Base-by-base conservation (phyloP, 1,139 yeast genomes). In the Nakaseomyces nivariensis region DNA sequence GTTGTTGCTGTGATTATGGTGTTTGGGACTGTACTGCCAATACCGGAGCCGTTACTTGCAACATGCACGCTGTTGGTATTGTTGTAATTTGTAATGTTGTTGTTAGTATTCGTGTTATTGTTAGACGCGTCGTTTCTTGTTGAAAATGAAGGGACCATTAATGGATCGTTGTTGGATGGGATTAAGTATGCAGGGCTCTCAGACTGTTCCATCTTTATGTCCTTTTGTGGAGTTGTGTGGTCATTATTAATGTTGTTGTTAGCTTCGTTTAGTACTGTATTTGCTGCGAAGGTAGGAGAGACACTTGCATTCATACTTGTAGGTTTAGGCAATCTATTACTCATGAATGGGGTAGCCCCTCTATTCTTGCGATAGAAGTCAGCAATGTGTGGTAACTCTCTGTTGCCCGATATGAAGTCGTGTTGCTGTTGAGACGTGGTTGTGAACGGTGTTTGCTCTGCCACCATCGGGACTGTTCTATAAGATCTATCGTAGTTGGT, bases 41-140 rank as follows among this genome's bases (percentile, higher is more conserved):
- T 8, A 38, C 43, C 43, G 8, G 13, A 8, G 32, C 43, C 43
- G 32, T 38, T 38, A 31, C 43, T 38, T 4, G 29, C 26, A 5
- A 38, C 43, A 22, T 17, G 40, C 25, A 17, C 3, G 9, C 9
- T 29, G 31, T 29, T 29, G 31, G 6, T 6, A 29, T 29, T 29
- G 40, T 37, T 11, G 40, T 37, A 5, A 10, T 47, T 47, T 22
- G 7, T 37, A 22, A 10, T 48, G 40, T 24, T 41, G 47, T 46
- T 46, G 44, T 38, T 42, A 17, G 40, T 47, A 43, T 17, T 4
- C 34, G 25, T 11, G 17, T 27, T 27, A 25, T 34, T 37, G 9
- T 10, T 7, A 10, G 10, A 10, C 10, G 32, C 10, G 32, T 29
- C 10, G 32, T n/a, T 5, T n/a, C 36, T 33, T n/a, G n/a, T 29